Evolutionary conservation across 164 flowering plant species (phyloP), one percentile per base, ranked within the genome.

Genomic region (Warburgia ugandensis): DNA sequence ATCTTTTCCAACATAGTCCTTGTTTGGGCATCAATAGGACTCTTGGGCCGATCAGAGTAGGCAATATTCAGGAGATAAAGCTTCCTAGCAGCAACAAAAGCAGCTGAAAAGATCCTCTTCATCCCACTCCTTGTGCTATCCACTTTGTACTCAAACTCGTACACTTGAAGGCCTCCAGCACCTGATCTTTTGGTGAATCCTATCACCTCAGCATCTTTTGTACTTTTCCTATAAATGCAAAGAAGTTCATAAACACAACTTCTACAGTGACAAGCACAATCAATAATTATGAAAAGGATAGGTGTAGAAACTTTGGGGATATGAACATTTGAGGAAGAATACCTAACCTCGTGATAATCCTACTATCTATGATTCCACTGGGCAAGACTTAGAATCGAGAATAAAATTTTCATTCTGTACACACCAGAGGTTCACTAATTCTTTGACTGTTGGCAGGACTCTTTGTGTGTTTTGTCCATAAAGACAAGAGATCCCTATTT

Each of bases 211-310:
- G 80, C 86, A 35, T 71, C 82, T 59, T 74, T 78, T 36, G 95
- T 87, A 59, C 98, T n/a, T 91, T 71, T 86, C 97, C 90, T 89
- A 42, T 10, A 61, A 5, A 52, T n/a, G n/a, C n/a, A n/a, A n/a
- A n/a, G n/a, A n/a, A n/a, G n/a, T n/a, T n/a, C n/a, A 39, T 7
- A 49, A 61, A 25, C n/a, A 42, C 16, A 3, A 22, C 6, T 3
- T 3, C 6, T 40, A 40, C n/a, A 2, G 19, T 11, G 7, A 6
- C 6, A 40, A 40, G 44, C 44, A 40, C 3, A 12, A 40, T 6
- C 44, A n/a, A n/a, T n/a, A n/a, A n/a, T n/a, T n/a, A n/a, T n/a
- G n/a, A n/a, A n/a, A n/a, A n/a, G n/a, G n/a, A n/a, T n/a, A n/a
- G n/a, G n/a, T n/a, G n/a, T n/a, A n/a, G n/a, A n/a, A n/a, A n/a